A percentile compares a stretch with the other conserved stretches of the same genome.
Evolutionary conservation across 345 rosid species (phyloP).

Genomic region (Ricinus communis): DNA sequence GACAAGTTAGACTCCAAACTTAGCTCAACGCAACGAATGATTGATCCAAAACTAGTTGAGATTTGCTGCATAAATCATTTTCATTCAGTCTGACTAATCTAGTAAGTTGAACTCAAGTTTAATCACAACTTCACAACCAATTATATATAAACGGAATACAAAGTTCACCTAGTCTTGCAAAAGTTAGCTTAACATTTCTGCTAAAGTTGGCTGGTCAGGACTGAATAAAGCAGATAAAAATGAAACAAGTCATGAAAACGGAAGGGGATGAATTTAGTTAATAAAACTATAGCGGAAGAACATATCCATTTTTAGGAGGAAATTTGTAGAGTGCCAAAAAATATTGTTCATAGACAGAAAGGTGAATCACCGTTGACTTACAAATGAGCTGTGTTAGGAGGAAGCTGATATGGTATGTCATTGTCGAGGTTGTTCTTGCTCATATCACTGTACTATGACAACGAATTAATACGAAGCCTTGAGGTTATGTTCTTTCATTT

Average conservation of each 20-base stretch:
- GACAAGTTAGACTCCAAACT: not conserved
- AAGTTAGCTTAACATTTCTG: not conserved
- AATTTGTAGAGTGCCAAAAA: not conserved
- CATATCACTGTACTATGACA: slow-evolving; percentile 76
- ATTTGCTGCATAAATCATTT: not conserved
- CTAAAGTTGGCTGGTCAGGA: not conserved
- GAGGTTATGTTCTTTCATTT: slow-evolving; percentile 21
- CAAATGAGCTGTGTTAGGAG: slow-evolving; percentile 66
- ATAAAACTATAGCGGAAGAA: not conserved
- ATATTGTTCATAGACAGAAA: not conserved
- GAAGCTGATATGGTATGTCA: slow-evolving; percentile 90
- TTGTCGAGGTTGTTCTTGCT: slow-evolving; percentile 83
- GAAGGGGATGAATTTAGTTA: not conserved
- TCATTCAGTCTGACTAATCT: not conserved
- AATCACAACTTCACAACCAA: no score
- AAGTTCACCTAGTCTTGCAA: no score
- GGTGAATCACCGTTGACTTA: slow-evolving; percentile 31
- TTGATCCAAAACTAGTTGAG: not conserved
- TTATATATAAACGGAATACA: no score
- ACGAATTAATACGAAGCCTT: slow-evolving; percentile 29
- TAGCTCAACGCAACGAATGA: not conserved
- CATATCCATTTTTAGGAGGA: not conserved
- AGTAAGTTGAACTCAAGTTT: not conserved
- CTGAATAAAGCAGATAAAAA: not conserved
- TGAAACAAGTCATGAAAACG: not conserved